Evolutionary conservation across 495 filamentous ascomycete genomes (phyloP).

Genomic region (Aspergillus baeticus): DNA sequence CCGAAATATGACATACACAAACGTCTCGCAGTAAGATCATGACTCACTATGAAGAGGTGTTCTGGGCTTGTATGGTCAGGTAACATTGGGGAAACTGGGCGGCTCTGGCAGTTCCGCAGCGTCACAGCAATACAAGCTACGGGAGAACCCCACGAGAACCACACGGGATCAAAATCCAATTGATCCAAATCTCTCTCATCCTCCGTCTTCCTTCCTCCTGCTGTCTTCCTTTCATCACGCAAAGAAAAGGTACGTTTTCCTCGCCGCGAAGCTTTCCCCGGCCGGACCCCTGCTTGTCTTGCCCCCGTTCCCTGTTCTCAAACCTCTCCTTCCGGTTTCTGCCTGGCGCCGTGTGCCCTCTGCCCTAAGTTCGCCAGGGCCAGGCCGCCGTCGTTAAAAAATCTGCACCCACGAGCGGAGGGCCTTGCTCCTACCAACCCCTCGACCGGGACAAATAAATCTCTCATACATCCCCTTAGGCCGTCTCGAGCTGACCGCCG

Average conservation of each 20-base stretch:
- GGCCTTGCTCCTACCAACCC: slow-evolving; percentile 6
- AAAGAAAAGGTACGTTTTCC: neutral
- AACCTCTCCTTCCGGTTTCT: slow-evolving; percentile 12
- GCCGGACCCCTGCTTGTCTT: neutral
- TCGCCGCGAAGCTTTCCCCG: neutral
- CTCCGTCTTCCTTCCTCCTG: neutral
- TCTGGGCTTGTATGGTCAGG: too few species aligned
- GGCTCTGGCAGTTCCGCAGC: too few species aligned
- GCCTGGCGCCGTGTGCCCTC: slow-evolving; percentile 23
- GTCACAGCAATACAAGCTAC: neutral
- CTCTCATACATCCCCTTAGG: slow-evolving; percentile 16
- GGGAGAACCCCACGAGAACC: slow-evolving; percentile 5
- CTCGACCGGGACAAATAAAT: slow-evolving; percentile 20
- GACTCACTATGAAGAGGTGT: too few species aligned
- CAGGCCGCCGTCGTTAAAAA: slow-evolving; percentile 19
- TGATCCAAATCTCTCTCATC: neutral
- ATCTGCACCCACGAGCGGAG: slow-evolving; percentile 22
- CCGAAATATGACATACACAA: slow-evolving; percentile 12
- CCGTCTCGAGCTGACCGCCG: slow-evolving; percentile 15
- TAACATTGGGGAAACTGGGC: too few species aligned
- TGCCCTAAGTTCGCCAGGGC: slow-evolving; percentile 24
- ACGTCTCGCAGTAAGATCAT: neutral
- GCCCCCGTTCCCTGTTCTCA: slow-evolving; percentile 1
- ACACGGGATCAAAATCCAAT: neutral
- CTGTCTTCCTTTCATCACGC: slow-evolving; percentile 1